A percentile compares a stretch with the other conserved stretches of the same genome.
These are phyloP conservation scores for Citrus reticulata DNA, from an alignment of 345 rosid genomes.

Conservation along the genomic window DNA sequence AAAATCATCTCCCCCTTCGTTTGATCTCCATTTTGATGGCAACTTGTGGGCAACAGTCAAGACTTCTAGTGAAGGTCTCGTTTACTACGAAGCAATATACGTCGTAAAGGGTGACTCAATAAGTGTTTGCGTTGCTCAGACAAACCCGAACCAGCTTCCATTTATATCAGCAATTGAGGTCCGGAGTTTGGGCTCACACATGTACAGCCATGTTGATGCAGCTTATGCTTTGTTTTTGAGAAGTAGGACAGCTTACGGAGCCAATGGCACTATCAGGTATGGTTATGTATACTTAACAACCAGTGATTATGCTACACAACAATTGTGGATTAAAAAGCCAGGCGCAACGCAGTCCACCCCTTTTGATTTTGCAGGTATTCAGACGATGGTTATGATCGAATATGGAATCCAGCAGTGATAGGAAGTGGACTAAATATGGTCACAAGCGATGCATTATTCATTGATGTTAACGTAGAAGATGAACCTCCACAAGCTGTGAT, in stretches of 20 bases:
- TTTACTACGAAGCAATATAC: conserved; percentile 24
- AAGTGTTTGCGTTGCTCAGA: conserved; percentile 38
- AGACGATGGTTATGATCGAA: conserved; percentile 33
- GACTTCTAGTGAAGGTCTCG: conserved; percentile 17
- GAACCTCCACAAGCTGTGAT: conserved; percentile 31
- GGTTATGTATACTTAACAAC: too few species aligned
- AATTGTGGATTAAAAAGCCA: too few species aligned
- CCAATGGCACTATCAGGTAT: conserved; percentile 22
- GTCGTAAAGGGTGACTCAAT: conserved; percentile 13
- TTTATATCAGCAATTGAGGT: conserved; percentile 43
- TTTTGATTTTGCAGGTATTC: conserved; percentile 9
- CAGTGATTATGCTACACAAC: too few species aligned
- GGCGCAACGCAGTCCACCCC: too few species aligned
- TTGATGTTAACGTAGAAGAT: conserved; percentile 15
- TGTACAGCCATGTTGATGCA: conserved; percentile 24
- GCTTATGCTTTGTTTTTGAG: conserved; percentile 28
- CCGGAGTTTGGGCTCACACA: conserved; percentile 16
- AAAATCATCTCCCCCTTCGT: conserved; percentile 32
- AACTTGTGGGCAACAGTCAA: conserved; percentile 32
- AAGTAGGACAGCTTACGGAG: conserved; percentile 26
- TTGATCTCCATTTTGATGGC: conserved; percentile 38
- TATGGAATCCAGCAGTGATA: conserved; percentile 32
- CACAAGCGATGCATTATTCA: conserved; percentile 5
- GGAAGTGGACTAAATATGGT: conserved; percentile 12
- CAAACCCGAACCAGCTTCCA: conserved; percentile 29